A percentile compares a stretch with the other conserved stretches of the same genome.
Conservation (phyloP, 192 early-diverging fungal species). For the Coemansia sp. region DNA sequence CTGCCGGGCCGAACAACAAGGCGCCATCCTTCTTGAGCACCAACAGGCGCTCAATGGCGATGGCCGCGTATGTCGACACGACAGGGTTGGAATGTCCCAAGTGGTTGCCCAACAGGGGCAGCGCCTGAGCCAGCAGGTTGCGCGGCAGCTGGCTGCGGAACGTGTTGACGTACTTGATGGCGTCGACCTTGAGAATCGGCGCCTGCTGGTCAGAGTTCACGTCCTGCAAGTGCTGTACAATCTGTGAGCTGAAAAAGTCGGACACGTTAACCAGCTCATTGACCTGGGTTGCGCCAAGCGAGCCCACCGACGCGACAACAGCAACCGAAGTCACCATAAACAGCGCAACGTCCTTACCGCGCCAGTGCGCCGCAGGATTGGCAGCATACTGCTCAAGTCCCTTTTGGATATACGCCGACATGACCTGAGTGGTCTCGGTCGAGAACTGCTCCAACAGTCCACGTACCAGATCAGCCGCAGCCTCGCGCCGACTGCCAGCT, state of each 20-base stretch:
- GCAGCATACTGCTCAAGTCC: conserved; percentile 73
- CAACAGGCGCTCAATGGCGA: conserved; percentile 89
- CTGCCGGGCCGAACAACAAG: conserved; percentile 67
- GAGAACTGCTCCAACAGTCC: conserved; percentile 90
- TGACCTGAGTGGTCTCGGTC: conserved; percentile 82
- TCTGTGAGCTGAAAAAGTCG: conserved; percentile 81
- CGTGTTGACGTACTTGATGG: conserved; percentile 91
- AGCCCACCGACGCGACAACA: conserved; percentile 73
- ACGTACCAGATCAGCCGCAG: conserved; percentile 89
- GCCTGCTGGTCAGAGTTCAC: conserved; percentile 68
- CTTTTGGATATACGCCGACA: conserved; percentile 74
- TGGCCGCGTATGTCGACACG: conserved; percentile 91
- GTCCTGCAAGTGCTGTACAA: conserved; percentile 83
- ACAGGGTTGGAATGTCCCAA: conserved; percentile 81
- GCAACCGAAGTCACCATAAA: conserved; percentile 91
- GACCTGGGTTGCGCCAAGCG: conserved; percentile 82
- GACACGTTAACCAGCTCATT: conserved; percentile 85
- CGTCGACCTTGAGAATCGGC: conserved; percentile 93
- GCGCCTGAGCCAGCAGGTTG: conserved; percentile 71
- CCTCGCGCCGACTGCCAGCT: conserved; percentile 89
- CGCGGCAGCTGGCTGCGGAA: conserved; percentile 95
- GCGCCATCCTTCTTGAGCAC: conserved; percentile 68
- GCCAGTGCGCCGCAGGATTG: conserved; percentile 80
- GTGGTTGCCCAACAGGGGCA: conserved; percentile 82
- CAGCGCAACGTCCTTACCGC: conserved; percentile 94